Base-by-base conservation (phyloP, 805 yeast species). In the Candida pini region DNA sequence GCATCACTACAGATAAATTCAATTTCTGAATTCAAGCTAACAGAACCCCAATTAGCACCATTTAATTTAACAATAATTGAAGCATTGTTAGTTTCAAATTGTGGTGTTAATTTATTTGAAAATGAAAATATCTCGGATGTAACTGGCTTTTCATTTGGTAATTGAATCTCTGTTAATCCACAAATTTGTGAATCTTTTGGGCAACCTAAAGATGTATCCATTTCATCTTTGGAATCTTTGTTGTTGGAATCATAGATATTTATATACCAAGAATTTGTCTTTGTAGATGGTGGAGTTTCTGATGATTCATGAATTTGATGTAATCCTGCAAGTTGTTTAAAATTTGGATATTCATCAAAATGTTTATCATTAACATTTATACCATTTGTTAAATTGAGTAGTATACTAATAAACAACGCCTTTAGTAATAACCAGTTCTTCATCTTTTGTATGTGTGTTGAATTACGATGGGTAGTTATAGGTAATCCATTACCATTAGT, bases 281-380 rank as follows among this genome's bases (percentile, higher is more conserved):
- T 74, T 21, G 57, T 60, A 9, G 90, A 73, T 2, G 98, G 97
- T 13, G 97, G 97, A 9, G 96, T 85, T 28, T 69, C 71, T 21
- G 57, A 61, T 13, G 64, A 45, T 4, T 48, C 25, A 5, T 66
- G 50, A n/a, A 64, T 59, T 1, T 59, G 34, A 44, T 74, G 73
- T 4, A 72, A 52, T 4, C 81, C 82, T 32, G 67, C 66, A 31
- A 81, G 61, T 13, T 60, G 41, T 14, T 62, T 60, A 36, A 81
- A 62, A 34, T 74, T 27, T 4, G 41, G 64, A 50, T 64, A 68
- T 2, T 47, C 46, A 4, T 44, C 38, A 24, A 73, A 56, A 31
- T 60, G 68, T 1, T 40, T n/a, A 31, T 48, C 46, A 1, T 58
- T 43, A 8, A 58, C 18, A 33, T 58, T 62, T 9, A 59, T 39